Conservation (phyloP, 306 rosid genomes). For the Cicer chorassanicum region DNA sequence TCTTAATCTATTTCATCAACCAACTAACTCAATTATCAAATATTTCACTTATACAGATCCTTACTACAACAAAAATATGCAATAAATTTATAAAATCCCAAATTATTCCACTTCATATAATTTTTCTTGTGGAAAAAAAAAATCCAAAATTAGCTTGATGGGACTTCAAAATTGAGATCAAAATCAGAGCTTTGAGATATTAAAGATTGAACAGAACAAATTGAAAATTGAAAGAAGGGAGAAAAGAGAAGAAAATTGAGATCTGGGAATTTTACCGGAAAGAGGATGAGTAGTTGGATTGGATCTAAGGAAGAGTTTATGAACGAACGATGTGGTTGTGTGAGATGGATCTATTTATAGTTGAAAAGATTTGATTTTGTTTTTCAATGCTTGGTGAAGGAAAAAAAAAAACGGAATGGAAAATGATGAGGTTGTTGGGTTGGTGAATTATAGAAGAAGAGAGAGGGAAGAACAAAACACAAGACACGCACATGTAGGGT, state of each 20-base stretch:
- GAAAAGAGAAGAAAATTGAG: not conserved
- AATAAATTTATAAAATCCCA: not conserved
- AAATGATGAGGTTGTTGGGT: constrained; percentile 49
- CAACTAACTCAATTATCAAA: constrained; percentile 31
- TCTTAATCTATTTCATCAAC: constrained; percentile 37
- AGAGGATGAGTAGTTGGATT: constrained; percentile 37
- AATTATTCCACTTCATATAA: not conserved
- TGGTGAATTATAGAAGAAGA: constrained; percentile 34
- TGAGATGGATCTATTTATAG: constrained; percentile 52
- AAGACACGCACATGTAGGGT: constrained; percentile 34
- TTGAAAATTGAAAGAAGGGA: not conserved
- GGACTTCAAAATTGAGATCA: constrained; percentile 34
- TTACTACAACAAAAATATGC: constrained; percentile 17
- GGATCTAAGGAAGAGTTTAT: constrained; percentile 40
- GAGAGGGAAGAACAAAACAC: not conserved
- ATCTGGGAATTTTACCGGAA: constrained; percentile 53
- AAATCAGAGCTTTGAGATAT: constrained; percentile 37
- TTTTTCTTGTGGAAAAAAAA: not conserved
- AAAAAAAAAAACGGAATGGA: not conserved
- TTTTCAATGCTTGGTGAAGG: not conserved
- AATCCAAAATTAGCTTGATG: constrained; percentile 9
- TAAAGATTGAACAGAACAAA: not conserved
- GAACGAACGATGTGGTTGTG: constrained; percentile 24
- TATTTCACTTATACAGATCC: constrained; percentile 39
- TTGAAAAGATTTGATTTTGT: constrained; percentile 29